Evolutionary conservation across 306 rosid genomes (phyloP).

Genomic region (Adenanthera pavonina): DNA sequence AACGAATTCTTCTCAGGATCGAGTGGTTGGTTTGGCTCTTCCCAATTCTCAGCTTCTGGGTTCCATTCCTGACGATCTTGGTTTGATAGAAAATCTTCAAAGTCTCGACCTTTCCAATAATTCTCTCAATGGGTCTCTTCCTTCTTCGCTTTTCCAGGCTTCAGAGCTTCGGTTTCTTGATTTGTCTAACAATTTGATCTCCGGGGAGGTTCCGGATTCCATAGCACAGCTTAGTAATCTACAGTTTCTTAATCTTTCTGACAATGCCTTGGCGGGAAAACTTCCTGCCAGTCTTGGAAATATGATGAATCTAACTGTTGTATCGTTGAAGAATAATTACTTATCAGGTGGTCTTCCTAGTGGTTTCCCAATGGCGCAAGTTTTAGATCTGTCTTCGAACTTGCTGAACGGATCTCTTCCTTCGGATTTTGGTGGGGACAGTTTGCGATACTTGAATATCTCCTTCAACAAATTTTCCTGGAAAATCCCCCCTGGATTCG

Average conservation of each 20-base stretch:
- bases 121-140: conserved; percentile 83
- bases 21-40: conserved; percentile 60
- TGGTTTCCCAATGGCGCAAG: conserved; percentile 46
- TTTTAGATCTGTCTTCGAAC: conserved; percentile 84
- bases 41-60: conserved; percentile 71
- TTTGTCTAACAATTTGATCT: conserved; percentile 61
- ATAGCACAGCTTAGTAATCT: conserved; percentile 47
- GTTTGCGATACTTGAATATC: conserved; percentile 59
- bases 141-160: conserved; percentile 57
- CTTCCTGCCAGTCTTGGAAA: conserved; percentile 55
- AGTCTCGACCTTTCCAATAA: conserved; percentile 81
- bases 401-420: conserved; percentile 78
- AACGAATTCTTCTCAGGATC: conserved; percentile 22
- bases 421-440: conserved; percentile 59
- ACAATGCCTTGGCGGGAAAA: conserved; percentile 78
- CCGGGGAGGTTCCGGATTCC: conserved; percentile 63
- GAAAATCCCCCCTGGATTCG: conserved; percentile 59
- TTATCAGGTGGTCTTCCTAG: conserved; percentile 61
- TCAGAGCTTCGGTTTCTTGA: conserved; percentile 61
- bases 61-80: conserved; percentile 75
- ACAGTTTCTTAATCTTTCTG: conserved; percentile 71
- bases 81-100: conserved; percentile 65
- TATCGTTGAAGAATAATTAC: conserved; percentile 70
- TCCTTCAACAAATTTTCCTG: conserved; percentile 76
- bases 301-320: conserved; percentile 51